Conservation (phyloP, 805 yeast genomes). For the Candida chilensis region DNA sequence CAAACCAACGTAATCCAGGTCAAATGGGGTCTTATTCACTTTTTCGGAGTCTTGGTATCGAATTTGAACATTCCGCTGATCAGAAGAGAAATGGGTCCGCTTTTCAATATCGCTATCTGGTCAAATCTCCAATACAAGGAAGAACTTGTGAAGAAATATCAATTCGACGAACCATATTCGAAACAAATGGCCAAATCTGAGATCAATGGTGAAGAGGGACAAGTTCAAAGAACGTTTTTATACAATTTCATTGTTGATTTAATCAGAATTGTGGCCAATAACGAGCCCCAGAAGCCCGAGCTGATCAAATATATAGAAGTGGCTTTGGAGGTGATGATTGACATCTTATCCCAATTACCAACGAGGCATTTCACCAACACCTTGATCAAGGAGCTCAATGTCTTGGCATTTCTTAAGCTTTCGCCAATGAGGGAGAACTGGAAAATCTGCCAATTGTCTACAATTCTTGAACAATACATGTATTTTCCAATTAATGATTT, state of each 20-base stretch:
- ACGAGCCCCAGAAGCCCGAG: too few relatives aligned
- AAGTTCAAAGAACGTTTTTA: too few relatives aligned
- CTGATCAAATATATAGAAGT: not conserved
- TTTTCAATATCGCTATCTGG: slow-evolving; percentile 7
- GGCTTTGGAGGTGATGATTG: not conserved
- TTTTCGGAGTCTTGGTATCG: not conserved
- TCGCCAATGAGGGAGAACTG: not conserved
- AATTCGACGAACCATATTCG: not conserved
- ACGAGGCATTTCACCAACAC: slow-evolving; percentile 1
- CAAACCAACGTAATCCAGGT: not conserved
- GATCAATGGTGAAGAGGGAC: too few relatives aligned
- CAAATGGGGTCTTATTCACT: not conserved
- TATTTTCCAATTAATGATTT: slow-evolving; percentile 5
- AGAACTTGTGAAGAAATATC: not conserved
- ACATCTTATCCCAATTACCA: slow-evolving; percentile 1
- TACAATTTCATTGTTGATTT: too few relatives aligned
- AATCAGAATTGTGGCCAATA: too few relatives aligned
- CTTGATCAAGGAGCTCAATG: not conserved
- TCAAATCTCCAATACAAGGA: slow-evolving; percentile 1
- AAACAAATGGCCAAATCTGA: not conserved
- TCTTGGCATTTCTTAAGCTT: not conserved
- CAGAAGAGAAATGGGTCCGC: slow-evolving; percentile 1
- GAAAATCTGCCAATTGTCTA: not conserved
- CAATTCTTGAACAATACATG: slow-evolving; percentile 2
- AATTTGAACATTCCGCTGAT: slow-evolving; percentile 3